phyloP scores from a whole-genome alignment of 495 filamentous ascomycete genomes.

The Tuber magnatum region DNA sequence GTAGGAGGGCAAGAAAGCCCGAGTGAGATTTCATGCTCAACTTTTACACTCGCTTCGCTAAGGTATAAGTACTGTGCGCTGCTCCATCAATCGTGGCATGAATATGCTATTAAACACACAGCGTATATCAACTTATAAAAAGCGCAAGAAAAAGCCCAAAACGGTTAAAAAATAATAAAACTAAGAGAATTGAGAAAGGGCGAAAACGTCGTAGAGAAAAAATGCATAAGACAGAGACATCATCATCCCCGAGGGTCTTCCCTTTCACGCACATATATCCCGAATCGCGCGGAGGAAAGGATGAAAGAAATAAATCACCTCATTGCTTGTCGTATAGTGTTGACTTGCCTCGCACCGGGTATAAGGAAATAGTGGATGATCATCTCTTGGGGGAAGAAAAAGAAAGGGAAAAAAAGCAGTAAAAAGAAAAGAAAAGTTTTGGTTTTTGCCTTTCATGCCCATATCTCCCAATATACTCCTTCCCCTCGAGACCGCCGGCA shows the following conservation, averaged over 20 bases:
- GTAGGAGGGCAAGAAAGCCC: neutral
- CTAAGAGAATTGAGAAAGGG: constrained; percentile 29
- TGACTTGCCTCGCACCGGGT: neutral
- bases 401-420: neutral
- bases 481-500: neutral
- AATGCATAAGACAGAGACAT: neutral
- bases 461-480: neutral
- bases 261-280: neutral
- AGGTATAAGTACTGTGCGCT: neutral
- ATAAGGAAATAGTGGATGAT: neutral
- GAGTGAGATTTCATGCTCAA: neutral
- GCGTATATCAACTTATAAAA: constrained; percentile 27
- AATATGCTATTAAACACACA: constrained; percentile 24
- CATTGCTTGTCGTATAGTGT: neutral
- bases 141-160: constrained; percentile 16
- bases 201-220: neutral
- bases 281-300: neutral
- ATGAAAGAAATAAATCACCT: neutral
- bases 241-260: too few relatives aligned
- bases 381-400: neutral
- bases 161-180: constrained; percentile 25
- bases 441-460: neutral
- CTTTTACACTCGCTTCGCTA: neutral
- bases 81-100: neutral
- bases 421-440: too few relatives aligned